phyloP scores from a whole-genome alignment of 495 filamentous ascomycete genomes.

The Ramalina peruviana region DNA sequence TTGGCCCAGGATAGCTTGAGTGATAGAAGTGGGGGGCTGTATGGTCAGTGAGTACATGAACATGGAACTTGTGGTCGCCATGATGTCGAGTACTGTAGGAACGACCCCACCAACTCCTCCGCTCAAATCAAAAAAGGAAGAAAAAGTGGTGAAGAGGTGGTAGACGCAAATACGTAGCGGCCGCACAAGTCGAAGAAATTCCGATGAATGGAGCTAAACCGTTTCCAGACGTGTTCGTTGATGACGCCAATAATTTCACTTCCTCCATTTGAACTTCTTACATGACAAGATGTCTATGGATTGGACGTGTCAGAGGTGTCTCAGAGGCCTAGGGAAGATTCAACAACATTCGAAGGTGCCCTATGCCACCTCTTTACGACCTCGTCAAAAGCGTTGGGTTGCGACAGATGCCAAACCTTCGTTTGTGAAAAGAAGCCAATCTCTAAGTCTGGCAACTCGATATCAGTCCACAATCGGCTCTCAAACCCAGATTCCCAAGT shows the following conservation, averaged over 20 bases:
- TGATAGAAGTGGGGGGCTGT: constrained; percentile 75
- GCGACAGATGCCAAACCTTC: neutral
- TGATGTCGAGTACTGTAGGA: constrained; percentile 31
- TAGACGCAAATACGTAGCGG: too few species aligned
- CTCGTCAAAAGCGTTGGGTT: neutral
- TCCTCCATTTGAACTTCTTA: too few species aligned
- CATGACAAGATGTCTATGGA: neutral
- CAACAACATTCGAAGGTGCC: neutral
- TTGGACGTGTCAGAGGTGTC: constrained; percentile 16
- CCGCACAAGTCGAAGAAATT: neutral
- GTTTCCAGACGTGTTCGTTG: neutral
- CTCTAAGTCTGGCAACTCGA: neutral
- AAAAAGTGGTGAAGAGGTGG: too few species aligned
- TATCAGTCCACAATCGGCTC: neutral
- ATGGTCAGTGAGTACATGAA: constrained; percentile 95
- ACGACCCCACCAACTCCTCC: too few species aligned
- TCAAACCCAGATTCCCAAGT: neutral
- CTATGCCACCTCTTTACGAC: neutral
- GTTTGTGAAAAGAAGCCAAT: too few species aligned
- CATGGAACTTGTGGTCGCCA: constrained; percentile 96
- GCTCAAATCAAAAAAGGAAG: too few species aligned
- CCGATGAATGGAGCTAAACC: too few species aligned
- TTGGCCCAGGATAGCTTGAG: constrained; percentile 81
- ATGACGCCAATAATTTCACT: constrained; percentile 1
- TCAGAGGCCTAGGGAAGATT: constrained; percentile 5